Conservation (phyloP, 192 early-diverging fungal species). For the Entrophospora sp. region DNA sequence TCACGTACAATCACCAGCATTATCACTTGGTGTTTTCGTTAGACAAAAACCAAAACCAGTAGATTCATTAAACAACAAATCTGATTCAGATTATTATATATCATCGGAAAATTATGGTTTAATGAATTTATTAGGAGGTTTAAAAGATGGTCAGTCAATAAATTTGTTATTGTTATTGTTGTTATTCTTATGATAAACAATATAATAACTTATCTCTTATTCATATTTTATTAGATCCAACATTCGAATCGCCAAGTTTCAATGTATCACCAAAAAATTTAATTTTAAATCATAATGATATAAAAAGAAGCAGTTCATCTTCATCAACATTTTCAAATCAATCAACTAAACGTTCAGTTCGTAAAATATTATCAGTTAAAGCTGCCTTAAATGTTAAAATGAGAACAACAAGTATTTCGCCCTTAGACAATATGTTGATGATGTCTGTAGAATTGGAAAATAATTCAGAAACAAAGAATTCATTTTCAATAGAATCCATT, state of each 20-base stretch:
- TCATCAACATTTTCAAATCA: slow-evolving; percentile 10
- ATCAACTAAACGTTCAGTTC: slow-evolving; percentile 28
- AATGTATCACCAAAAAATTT: slow-evolving; percentile 18
- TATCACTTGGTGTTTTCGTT: slow-evolving; percentile 28
- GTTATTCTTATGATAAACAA: not conserved
- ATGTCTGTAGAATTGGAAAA: slow-evolving; percentile 57
- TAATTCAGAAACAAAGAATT: slow-evolving; percentile 33
- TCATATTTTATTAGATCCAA: slow-evolving; percentile 2
- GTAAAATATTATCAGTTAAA: slow-evolving; percentile 34
- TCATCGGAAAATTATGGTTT: slow-evolving; percentile 40
- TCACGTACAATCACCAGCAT: slow-evolving; percentile 24
- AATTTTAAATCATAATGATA: slow-evolving; percentile 18
- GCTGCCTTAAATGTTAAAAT: slow-evolving; percentile 46
- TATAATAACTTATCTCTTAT: not conserved
- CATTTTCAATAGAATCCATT: slow-evolving; percentile 36
- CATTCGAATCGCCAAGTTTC: slow-evolving; percentile 17
- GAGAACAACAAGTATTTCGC: slow-evolving; percentile 44
- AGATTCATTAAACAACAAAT: too few species aligned
- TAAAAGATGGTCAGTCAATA: slow-evolving; percentile 36
- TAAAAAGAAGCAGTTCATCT: slow-evolving; percentile 25
- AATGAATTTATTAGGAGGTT: slow-evolving; percentile 43
- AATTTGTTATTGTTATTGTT: not conserved
- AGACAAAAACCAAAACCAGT: slow-evolving; percentile 23
- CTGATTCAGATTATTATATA: slow-evolving; percentile 39
- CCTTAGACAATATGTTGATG: slow-evolving; percentile 46